Conservation (phyloP, 805 yeast genomes). For the Candida anglica region DNA sequence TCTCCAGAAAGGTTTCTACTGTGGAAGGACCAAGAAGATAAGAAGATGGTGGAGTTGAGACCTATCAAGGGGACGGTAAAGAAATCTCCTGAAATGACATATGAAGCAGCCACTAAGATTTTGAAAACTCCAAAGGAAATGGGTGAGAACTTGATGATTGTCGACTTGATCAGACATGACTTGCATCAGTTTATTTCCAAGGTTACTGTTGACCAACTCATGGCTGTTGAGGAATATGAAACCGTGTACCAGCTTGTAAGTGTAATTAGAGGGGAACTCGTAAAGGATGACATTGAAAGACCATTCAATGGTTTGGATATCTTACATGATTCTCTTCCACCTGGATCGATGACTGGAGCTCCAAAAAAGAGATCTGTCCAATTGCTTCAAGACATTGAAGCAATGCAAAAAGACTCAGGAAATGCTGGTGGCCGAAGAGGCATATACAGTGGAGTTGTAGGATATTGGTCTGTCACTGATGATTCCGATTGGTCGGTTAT, state of each 20-base stretch:
- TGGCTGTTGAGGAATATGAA: conserved; percentile 89
- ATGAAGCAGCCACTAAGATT: conserved; percentile 57
- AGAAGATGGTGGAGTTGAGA: conserved; percentile 64
- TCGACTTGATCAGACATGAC: conserved; percentile 92
- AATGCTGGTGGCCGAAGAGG: conserved; percentile 58
- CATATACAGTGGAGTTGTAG: conserved; percentile 89
- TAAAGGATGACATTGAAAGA: conserved; percentile 12
- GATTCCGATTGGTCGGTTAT: conserved; percentile 95
- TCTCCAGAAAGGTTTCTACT: conserved; percentile 92
- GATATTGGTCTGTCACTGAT: conserved; percentile 88
- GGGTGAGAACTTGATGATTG: conserved; percentile 96
- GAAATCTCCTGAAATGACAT: conserved; percentile 51
- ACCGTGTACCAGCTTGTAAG: conserved; percentile 91
- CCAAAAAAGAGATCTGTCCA: conserved; percentile 94
- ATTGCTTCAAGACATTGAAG: conserved; percentile 60
- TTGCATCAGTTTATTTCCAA: conserved; percentile 59
- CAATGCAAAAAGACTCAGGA: conserved; percentile 25
- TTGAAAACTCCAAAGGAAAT: conserved; percentile 84
- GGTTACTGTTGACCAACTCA: conserved; percentile 73
- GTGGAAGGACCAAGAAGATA: conserved; percentile 52
- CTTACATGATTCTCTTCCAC: conserved; percentile 77
- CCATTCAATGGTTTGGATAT: conserved; percentile 71
- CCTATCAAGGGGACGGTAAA: conserved; percentile 96
- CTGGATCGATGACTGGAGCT: conserved; percentile 99
- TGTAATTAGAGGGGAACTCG: conserved; percentile 68